Percentiles rank a stretch among this genome's conserved stretches.
Conservation (phyloP, 2,329 filamentous ascomycete species). For the Neopestalotiopsis rosae region DNA sequence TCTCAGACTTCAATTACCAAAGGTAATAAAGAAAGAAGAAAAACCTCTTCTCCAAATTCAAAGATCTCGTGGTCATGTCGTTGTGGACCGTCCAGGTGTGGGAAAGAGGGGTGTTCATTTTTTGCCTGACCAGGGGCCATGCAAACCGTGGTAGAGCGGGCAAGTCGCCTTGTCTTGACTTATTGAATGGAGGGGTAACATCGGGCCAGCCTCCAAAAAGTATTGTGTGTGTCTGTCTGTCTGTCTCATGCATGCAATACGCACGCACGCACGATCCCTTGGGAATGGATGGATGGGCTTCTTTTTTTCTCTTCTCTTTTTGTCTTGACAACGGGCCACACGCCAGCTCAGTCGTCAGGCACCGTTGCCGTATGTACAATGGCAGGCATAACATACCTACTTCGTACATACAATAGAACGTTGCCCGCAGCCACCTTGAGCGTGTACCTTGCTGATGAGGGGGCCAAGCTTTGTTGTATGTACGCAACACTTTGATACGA, state of each 20-base stretch:
- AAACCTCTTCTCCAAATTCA: constrained; percentile 9
- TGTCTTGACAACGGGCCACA: not conserved
- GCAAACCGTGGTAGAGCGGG: not conserved
- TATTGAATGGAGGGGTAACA: constrained; percentile 14
- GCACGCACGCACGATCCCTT: constrained; percentile 4
- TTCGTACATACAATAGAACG: not conserved
- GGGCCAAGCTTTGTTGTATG: too few relatives aligned
- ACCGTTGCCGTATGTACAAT: not conserved
- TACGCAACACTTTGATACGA: not conserved
- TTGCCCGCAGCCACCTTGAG: not conserved
- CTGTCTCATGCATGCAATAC: not conserved
- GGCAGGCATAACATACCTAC: too few relatives aligned
- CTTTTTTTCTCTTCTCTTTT: too few relatives aligned
- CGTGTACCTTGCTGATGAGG: not conserved
- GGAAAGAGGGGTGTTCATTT: constrained; percentile 4
- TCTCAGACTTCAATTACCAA: not conserved
- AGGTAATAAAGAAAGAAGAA: not conserved
- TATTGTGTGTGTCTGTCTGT: not conserved
- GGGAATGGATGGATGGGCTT: not conserved
- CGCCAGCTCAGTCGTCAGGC: not conserved
- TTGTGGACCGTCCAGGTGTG: constrained; percentile 5
- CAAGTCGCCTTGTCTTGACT: not conserved
- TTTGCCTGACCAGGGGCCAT: not conserved
- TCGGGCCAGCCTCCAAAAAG: constrained; percentile 6
- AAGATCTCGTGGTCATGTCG: constrained; percentile 12